Base-by-base conservation (phyloP, 208 protist species). In the Trypanosoma mega region DNA sequence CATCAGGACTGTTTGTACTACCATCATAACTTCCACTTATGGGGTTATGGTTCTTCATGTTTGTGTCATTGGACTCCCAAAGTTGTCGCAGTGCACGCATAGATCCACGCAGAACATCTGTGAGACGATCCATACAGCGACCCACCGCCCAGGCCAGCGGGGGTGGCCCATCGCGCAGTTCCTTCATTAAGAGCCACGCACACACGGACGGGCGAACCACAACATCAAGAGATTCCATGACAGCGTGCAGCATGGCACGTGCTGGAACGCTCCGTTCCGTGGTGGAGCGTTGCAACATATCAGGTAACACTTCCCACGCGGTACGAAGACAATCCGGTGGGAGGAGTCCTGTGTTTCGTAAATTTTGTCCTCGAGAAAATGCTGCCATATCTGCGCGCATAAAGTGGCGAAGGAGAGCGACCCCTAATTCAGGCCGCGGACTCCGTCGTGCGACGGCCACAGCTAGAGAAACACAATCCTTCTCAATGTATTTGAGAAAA, bases 401-500 rank as follows among this genome's bases (percentile, higher is more conserved):
- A 39, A 90, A 73, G 21, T 89, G 63, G 7, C 61, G 59, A 30
- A 89, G 70, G 45, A 93, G 65, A 16, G 50, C 48, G 33, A 81
- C 30, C 1, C 46, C 56, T 7, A 65, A 66, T 44, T 76, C 31
- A 6, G 46, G 18, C 37, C 68, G 63, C 45, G 53, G 52, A 9
- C 58, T 68, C 41, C 64, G 70, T 54, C 85, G 44, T 12, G 74
- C 45, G 45, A 78, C 78, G 24, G 72, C 77, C 20, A 82, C 58
- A 4, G 64, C 63, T 6, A 93, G 39, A 9, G 62, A 50, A 4
- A 80, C 53, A 31, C 74, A 55, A 30, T 68, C 57, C 51, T 66
- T 52, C 72, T 90, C 77, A 4, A 87, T 21, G n/a, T 65, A 53
- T 26, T 34, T 61, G 18, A 90, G 59, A 49, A 79, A 47, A 30